Base-by-base conservation (phyloP, 2,329 filamentous ascomycete species). In the Hypocreales sp. region DNA sequence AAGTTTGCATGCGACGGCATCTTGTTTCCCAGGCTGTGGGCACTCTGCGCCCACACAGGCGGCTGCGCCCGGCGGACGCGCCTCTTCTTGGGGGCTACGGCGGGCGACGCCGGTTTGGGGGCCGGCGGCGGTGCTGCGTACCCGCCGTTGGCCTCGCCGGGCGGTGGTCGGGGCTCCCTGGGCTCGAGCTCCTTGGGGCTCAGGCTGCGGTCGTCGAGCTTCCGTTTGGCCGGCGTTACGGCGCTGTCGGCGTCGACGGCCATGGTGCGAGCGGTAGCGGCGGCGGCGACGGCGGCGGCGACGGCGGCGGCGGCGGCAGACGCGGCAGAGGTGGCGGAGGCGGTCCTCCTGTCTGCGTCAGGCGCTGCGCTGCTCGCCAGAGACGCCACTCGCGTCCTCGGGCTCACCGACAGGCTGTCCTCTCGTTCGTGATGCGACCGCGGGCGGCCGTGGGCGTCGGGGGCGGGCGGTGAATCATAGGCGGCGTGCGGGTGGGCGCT, bases 331-430 rank as follows among this genome's bases (percentile, higher is more conserved):
- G n/a, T n/a, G 24, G 35, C 28, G 22, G 36, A 32, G 8, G 36
- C 31, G 11, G 37, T 26, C 31, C 38, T 46, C 19, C 36, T 36
- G 16, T 48, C 46, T 31, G 36, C 35, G 20, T 48, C 49, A 16
- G 35, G 30, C 27, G 57, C 54, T 24, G 53, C 41, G 40, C 49
- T 61, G 44, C 51, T 62, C 31, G 56, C 56, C 20, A 69, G 44
- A 38, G 63, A 69, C 21, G 62, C 55, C 11, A 75, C 56, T 35
- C 67, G 62, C 20, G 79, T 83, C 53, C 82, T 84, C 17, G 82
- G 81, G 46, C 79, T 87, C 27, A 87, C 71, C 43, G 79, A 86
- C 28, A 78, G 50, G 46, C 75, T 81, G 26, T 67, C 60, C 34
- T 80, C 79, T 41, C 77, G 67, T 30, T 82, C 76, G 36, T 63